Evolutionary conservation across 495 filamentous ascomycete species (phyloP), one percentile per base, ranked within the genome.

Genomic region (Cenococcum geophilum): DNA sequence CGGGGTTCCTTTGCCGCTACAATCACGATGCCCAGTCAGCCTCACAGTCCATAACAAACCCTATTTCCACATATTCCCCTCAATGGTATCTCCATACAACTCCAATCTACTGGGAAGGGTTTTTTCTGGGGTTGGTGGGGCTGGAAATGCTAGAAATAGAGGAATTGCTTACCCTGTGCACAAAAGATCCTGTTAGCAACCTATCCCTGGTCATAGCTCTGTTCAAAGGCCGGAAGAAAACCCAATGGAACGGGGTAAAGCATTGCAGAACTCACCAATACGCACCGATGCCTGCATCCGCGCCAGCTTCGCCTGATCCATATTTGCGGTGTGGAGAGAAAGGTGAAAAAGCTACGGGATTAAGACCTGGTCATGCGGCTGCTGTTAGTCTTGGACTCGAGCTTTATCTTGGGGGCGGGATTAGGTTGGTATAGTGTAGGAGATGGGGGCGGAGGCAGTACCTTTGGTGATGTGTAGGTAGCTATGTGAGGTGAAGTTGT

Each of bases 1-100:
- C 70, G 93, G 95, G 64, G 93, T 97, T 70, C 93, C 93, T 84
- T 97, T 98, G 79, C 93, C 93, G 78, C 93, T 96, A 72, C 61
- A 64, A 60, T 16, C 40, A 45, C 40, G 27, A 32, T 32, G 11
- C 40, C 40, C 40, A 45, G 21, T 48, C 45, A 22, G 45, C 21
- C 45, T 48, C 9, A 5, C 45, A 48, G 45, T 5, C n/a, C 21
- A 48, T 6, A 32, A 32, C 27, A 32, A 32, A 32, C 40, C 40
- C 40, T 45, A 45, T 45, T 10, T 45, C 40, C 12, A 45, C 11
- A 45, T 14, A 53, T n/a, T 14, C 2, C 14, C 21, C n/a, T 10
- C 49, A 20, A 51, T 14, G 22, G n/a, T 18, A 14, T 10, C 40
- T 2, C 18, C 14, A 45, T 45, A 45, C 11, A 18, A 14, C 1